Evolutionary conservation across 2,329 filamentous ascomycete genomes (phyloP), one percentile per base, ranked within the genome.

Genomic region (Trichocomaceae sp.): DNA sequence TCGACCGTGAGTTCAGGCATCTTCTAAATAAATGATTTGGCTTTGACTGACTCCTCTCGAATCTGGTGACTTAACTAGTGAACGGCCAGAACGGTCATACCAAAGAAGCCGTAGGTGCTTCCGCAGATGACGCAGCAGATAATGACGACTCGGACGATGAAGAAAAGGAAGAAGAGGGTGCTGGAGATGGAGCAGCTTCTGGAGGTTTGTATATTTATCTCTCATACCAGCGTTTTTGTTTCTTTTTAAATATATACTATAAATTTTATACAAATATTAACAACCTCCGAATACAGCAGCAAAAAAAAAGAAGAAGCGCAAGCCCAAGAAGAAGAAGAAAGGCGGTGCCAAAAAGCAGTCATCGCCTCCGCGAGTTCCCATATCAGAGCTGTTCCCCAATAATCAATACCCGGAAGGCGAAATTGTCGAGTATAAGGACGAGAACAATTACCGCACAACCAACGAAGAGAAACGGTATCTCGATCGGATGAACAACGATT

Each of bases 301-400:
- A n/a, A 57, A 57, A 45, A 88, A 88, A 74, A 90, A 90, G 76
- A 90, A 90, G 76, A 92, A 91, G 79, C 90, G 89, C 79, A 88
- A 85, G 78, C 86, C 83, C 74, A 82, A 84, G 68, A 84, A 83
- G 70, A 86, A 87, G 80, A 87, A 84, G 65, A 76, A 74, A 59
- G 72, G 63, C 17, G 72, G 68, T 6, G 78, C 84, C 50, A 89
- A 86, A 54, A 78, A 79, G 47, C 89, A 95, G 73, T 86, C 86
- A n/a, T 79, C 83, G 51, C 88, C 89, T 31, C 89, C 89, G 2
- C 83, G 87, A 45, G 84, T 93, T 22, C 79, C 83, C 42, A 72
- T 95, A 35, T 84, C 86, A 33, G 82, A 84, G 62, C 78, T 95
- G 44, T 93, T 90, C 75, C 83, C 86, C 51, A 82, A 82, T 69